Conservation (phyloP, 1,139 yeast genomes). For the Hansenula sp. region DNA sequence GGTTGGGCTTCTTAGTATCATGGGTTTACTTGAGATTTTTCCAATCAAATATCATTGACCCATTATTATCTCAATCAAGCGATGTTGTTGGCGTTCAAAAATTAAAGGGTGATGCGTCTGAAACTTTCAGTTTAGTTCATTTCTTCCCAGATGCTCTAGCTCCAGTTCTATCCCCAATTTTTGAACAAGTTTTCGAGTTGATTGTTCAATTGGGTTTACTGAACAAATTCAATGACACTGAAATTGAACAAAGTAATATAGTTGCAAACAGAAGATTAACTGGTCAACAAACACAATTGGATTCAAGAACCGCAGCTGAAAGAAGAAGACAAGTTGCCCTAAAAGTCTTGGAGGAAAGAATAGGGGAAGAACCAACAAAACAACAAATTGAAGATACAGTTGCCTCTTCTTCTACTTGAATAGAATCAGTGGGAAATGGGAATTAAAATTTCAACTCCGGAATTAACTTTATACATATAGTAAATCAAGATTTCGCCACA, state of each 20-base stretch:
- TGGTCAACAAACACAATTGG: conserved; percentile 29
- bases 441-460: too few species aligned
- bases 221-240: conserved; percentile 66
- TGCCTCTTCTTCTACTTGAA: neutral
- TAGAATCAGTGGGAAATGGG: too few species aligned
- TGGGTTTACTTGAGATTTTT: conserved; percentile 77
- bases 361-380: conserved; percentile 26
- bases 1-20: conserved; percentile 63
- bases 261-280: conserved; percentile 57
- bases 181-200: conserved; percentile 49
- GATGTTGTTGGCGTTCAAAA: conserved; percentile 28
- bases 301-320: conserved; percentile 64
- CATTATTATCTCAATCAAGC: conserved; percentile 23
- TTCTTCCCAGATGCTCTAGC: conserved; percentile 67
- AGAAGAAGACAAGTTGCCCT: conserved; percentile 84
- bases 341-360: conserved; percentile 76
- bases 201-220: conserved; percentile 54
- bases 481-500: too few species aligned
- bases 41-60: conserved; percentile 46
- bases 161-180: conserved; percentile 51
- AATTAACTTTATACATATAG: too few species aligned
- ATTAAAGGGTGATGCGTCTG: conserved; percentile 82
- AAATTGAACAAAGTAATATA: conserved; percentile 68
- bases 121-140: conserved; percentile 77
- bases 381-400: neutral